A percentile compares a stretch with the other conserved stretches of the same genome.
These are phyloP conservation scores for Amauroascus verrucosus DNA, from an alignment of 2,329 filamentous ascomycete genomes.

Conservation along the genomic window DNA sequence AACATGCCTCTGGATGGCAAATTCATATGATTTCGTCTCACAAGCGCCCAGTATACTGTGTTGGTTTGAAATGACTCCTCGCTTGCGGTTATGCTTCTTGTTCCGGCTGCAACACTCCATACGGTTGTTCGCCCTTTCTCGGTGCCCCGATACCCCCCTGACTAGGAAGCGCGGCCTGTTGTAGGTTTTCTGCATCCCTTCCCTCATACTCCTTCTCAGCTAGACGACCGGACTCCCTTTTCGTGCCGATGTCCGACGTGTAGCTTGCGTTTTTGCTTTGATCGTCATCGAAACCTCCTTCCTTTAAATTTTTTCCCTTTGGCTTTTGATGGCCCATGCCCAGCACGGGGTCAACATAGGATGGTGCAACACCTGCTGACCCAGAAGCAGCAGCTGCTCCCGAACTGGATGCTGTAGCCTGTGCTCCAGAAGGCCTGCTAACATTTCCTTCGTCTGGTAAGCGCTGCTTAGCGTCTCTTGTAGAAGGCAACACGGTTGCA, in stretches of 20 bases:
- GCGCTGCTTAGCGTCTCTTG: conserved; percentile 48
- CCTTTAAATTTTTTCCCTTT: conserved; percentile 43
- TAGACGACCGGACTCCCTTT: conserved; percentile 46
- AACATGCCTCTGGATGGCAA: neutral
- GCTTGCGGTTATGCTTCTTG: conserved; percentile 13
- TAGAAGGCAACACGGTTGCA: conserved; percentile 43
- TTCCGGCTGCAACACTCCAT: conserved; percentile 15
- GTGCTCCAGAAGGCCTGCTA: conserved; percentile 38
- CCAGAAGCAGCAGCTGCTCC: conserved; percentile 17
- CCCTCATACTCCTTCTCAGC: conserved; percentile 35
- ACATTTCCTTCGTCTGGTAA: conserved; percentile 41
- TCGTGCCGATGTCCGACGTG: conserved; percentile 43
- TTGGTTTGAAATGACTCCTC: neutral
- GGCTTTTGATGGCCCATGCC: conserved; percentile 31
- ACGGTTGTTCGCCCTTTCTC: conserved; percentile 7
- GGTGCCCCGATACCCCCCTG: conserved; percentile 15
- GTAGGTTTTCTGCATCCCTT: conserved; percentile 22
- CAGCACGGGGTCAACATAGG: conserved; percentile 30
- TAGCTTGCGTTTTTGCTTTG: conserved; percentile 37
- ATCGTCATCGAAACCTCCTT: conserved; percentile 38
- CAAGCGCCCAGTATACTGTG: too few relatives aligned
- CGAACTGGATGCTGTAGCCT: conserved; percentile 33
- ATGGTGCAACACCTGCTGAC: conserved; percentile 28
- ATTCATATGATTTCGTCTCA: neutral
- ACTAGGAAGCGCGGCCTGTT: conserved; percentile 19